Base-by-base conservation (phyloP, 2,329 filamentous ascomycete species). In the Fusarium chuoi region DNA sequence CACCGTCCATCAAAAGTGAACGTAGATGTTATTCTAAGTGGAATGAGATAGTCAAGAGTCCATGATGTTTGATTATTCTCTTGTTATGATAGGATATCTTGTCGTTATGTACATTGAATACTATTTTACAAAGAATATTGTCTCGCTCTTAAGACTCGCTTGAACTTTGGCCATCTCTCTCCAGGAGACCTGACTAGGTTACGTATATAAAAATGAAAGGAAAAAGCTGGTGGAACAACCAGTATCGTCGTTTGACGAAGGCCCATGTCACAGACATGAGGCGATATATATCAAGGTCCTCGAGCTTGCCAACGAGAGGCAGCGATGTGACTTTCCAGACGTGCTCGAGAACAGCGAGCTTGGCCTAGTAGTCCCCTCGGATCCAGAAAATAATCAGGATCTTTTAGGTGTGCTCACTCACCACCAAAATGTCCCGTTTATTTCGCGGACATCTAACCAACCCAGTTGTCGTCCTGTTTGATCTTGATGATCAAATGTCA, bases 81-180 rank as follows among this genome's bases (percentile, higher is more conserved):
- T 30, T 55, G 46, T 42, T 39, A 55, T 46, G 46, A 46, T 33
- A 58, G 28, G 67, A 51, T 39, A 55, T 36, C 38, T 59, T 60
- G 39, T 65, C 42, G 44, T 71, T 55, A 56, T 75, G 54, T 64
- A 54, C 57, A 75, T 75, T 66, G 69, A 51, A 62, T 62, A 70
- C 68, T 65, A 69, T 54, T 73, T 67, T 74, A 74, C 71, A 74
- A 45, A 73, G 59, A 69, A 65, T 65, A 62, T 74, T 72, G 65
- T 72, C 62, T 59, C 51, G 42, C 38, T 42, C 46, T 64, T 49
- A 36, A 69, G 46, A 45, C 57, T 72, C 30, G 68, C 44, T 65
- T 57, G 41, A 26, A 36, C 33, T 36, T 51, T 36, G 33, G 51
- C 52, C 39, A 69, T 49, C 41, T 63, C 71, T 58, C 71, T 30